Evolutionary conservation across 495 filamentous ascomycete genomes (phyloP).

Genomic region (Hyaloscypha variabilis): DNA sequence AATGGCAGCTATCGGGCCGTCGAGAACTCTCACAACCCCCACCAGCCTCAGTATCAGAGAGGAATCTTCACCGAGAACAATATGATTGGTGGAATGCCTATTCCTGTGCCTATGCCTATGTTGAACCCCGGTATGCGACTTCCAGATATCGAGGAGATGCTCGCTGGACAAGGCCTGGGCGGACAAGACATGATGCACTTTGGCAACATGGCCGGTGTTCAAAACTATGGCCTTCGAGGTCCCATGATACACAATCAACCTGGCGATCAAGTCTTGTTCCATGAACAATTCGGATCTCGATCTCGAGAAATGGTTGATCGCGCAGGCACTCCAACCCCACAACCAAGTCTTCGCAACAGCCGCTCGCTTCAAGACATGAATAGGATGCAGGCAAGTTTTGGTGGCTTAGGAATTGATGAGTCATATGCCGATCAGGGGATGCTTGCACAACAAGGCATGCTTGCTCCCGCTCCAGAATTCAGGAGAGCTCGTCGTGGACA

Average conservation of each 20-base stretch:
- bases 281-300: background rate
- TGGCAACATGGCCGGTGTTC: too few species aligned
- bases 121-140: background rate
- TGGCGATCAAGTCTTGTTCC: background rate
- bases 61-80: too few species aligned
- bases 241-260: too few species aligned
- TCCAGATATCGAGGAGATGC: background rate
- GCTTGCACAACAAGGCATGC: background rate
- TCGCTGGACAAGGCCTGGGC: background rate
- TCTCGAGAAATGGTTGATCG: background rate
- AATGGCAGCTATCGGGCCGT: background rate
- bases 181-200: too few species aligned
- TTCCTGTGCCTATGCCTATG: too few species aligned
- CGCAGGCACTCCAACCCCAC: background rate
- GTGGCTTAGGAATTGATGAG: background rate
- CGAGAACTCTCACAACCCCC: background rate
- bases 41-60: background rate
- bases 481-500: background rate
- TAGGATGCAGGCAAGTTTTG: background rate
- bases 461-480: background rate
- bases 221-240: too few species aligned
- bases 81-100: too few species aligned
- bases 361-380: background rate
- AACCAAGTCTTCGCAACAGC: background rate
- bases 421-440: background rate